Conservation (phyloP, 2,329 filamentous ascomycete species). For the Alternaria sp. region DNA sequence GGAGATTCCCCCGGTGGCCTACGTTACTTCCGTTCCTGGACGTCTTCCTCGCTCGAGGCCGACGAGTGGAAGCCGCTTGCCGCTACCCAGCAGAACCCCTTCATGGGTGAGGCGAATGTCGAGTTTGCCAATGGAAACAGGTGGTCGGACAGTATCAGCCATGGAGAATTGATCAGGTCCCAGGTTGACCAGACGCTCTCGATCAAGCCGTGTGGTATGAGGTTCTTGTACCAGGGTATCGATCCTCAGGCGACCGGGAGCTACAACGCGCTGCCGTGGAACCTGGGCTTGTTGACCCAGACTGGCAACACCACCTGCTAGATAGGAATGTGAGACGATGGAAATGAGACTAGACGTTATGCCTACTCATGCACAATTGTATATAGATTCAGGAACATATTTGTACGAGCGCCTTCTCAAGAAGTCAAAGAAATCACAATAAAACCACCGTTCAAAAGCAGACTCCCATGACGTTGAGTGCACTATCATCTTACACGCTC, state of each 20-base stretch:
- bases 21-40: slow-evolving; percentile 52
- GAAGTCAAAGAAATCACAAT: not conserved
- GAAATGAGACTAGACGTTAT: not conserved
- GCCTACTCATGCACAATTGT: not conserved
- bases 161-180: slow-evolving; percentile 44
- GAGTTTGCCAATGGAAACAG: slow-evolving; percentile 36
- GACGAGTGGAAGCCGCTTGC: slow-evolving; percentile 44
- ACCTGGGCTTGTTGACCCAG: slow-evolving; percentile 44
- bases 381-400: not conserved
- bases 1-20: slow-evolving; percentile 25
- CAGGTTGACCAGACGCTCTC: slow-evolving; percentile 48
- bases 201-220: slow-evolving; percentile 42
- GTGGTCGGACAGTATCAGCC: slow-evolving; percentile 50
- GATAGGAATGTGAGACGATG: not conserved
- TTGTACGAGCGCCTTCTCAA: not conserved
- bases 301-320: not conserved
- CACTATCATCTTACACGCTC: not conserved
- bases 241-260: slow-evolving; percentile 34
- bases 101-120: slow-evolving; percentile 48
- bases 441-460: not conserved
- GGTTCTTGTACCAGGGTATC: slow-evolving; percentile 51
- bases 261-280: slow-evolving; percentile 51
- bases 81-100: slow-evolving; percentile 47
- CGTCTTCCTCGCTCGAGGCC: slow-evolving; percentile 39
- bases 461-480: not conserved